These are phyloP conservation scores for Ambrosiella xylebori DNA, from an alignment of 2,329 filamentous ascomycete genomes.

Conservation along the genomic window DNA sequence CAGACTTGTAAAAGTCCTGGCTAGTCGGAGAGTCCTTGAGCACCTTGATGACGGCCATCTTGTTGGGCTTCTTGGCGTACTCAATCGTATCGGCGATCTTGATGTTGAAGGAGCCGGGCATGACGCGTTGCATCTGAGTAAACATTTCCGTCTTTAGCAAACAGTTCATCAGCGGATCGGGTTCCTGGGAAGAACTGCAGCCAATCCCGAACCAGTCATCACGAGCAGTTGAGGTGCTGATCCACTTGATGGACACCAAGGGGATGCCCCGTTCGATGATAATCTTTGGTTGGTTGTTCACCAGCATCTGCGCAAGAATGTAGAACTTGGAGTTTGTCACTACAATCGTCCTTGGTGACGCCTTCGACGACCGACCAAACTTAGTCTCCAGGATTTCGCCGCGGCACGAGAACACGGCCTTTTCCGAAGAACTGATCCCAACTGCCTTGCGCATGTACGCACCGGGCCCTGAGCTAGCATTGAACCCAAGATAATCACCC, in stretches of 20 bases:
- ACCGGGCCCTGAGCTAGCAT: constrained; percentile 61
- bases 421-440: constrained; percentile 54
- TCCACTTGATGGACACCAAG: constrained; percentile 72
- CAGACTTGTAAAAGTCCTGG: constrained; percentile 85
- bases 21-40: constrained; percentile 65
- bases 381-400: constrained; percentile 84
- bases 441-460: constrained; percentile 63
- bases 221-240: constrained; percentile 62
- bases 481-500: constrained; percentile 85
- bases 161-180: constrained; percentile 86
- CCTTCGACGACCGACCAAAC: constrained; percentile 89
- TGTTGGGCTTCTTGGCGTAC: constrained; percentile 95
- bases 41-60: constrained; percentile 75
- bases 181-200: constrained; percentile 73
- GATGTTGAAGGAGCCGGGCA: constrained; percentile 65
- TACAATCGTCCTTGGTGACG: constrained; percentile 67
- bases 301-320: constrained; percentile 67
- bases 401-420: constrained; percentile 74
- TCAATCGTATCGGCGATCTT: constrained; percentile 74
- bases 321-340: constrained; percentile 79
- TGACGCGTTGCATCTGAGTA: constrained; percentile 67
- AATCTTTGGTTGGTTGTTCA: constrained; percentile 69
- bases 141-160: constrained; percentile 95
- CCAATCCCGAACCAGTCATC: constrained; percentile 97
- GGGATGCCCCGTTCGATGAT: constrained; percentile 66